Base-by-base conservation (phyloP, 768 basidiomycete species). In the Trametes sanguinea region DNA sequence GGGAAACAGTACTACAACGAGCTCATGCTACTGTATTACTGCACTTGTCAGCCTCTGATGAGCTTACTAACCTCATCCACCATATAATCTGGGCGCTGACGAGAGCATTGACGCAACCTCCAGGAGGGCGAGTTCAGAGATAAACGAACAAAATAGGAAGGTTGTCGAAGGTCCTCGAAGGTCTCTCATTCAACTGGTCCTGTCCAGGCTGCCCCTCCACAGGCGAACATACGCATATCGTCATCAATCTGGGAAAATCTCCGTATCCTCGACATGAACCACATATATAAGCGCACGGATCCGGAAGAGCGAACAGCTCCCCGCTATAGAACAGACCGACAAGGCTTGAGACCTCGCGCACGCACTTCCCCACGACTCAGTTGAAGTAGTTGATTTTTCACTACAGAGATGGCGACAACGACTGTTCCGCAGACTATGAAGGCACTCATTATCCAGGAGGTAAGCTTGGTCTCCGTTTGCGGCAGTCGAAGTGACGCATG, bases 401-500 rank as follows among this genome's bases (percentile, higher is more conserved):
- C 22, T 22, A 22, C n/a, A 9, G 51, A 11, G 2, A 59, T 59
- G 57, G 32, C 57, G 30, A 2, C 57, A 11, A 40, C 57, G 16
- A 11, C 40, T 7, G 56, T 68, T 17, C 69, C 69, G 8, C 51
- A 54, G 50, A 70, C 63, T 11, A 71, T 71, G 69, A 71, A 71
- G 62, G 69, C 69, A 29, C 51, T 67, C 10, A 29, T 71, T 22
- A 39, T 66, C 22, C 47, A 66, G 46, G 65, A 66, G 65, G 65
- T 62, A n/a, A 32, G 53, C 10, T 6, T 4, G 13, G 6, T 11
- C 8, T 10, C 2, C 32, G 5, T 42, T 8, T 27, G 7, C 33
- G 11, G 6, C 6, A n/a, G 29, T 11, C 11, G n/a, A 11, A n/a
- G 2, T 11, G 33, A 39, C 10, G 2, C 27, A 5, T 44, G n/a